Conservation (phyloP, 2,329 filamentous ascomycete genomes). For the Botrytis tulipae region DNA sequence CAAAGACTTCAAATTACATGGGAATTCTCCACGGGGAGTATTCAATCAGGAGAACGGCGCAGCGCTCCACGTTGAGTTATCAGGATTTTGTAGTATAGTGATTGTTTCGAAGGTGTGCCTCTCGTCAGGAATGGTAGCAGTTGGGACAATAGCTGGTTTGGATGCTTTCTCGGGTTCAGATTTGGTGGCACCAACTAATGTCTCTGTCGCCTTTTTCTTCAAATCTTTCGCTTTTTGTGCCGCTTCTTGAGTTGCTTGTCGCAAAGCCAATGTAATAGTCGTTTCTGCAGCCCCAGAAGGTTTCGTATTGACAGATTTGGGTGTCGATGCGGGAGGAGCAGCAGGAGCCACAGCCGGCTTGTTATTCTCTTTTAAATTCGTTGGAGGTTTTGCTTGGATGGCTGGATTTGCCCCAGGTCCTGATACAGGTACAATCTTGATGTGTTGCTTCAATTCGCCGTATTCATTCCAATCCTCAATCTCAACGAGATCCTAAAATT, state of each 20-base stretch:
- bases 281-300: conserved; percentile 28
- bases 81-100: conserved; percentile 34
- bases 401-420: conserved; percentile 26
- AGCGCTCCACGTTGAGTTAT: conserved; percentile 36
- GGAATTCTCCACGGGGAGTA: conserved; percentile 11
- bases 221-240: conserved; percentile 62
- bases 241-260: conserved; percentile 62
- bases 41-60: conserved; percentile 11
- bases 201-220: conserved; percentile 41
- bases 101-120: conserved; percentile 22
- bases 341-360: conserved; percentile 34
- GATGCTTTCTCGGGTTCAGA: conserved; percentile 24
- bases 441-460: conserved; percentile 85
- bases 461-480: conserved; percentile 99
- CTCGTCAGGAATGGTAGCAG: conserved; percentile 21
- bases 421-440: conserved; percentile 21
- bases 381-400: conserved; percentile 34
- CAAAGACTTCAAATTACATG: conserved; percentile 28
- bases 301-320: conserved; percentile 24
- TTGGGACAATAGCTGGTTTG: conserved; percentile 22
- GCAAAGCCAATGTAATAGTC: conserved; percentile 46
- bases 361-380: conserved; percentile 37
- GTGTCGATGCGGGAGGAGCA: conserved; percentile 27
- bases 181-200: conserved; percentile 28
- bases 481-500: conserved; percentile 76